Evolutionary conservation across 2,329 filamentous ascomycete species (phyloP).

Genomic region (Fusarium sp.): DNA sequence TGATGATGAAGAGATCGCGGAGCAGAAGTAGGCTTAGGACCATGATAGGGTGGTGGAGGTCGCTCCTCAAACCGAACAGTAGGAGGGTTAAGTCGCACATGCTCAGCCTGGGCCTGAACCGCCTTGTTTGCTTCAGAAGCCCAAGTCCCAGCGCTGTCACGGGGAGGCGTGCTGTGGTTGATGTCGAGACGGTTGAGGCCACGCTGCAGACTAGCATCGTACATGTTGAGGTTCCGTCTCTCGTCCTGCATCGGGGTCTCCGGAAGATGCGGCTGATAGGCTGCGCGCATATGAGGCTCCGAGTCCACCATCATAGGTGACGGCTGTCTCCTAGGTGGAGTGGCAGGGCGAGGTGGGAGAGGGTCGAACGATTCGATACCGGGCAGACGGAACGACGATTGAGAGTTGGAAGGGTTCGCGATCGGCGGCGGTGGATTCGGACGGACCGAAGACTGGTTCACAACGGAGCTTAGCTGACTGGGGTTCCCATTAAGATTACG

Average conservation of each 20-base stretch:
- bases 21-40: conserved; percentile 48
- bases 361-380: conserved; percentile 95
- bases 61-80: conserved; percentile 71
- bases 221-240: conserved; percentile 68
- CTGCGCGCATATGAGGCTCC: conserved; percentile 57
- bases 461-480: conserved; percentile 82
- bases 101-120: conserved; percentile 69
- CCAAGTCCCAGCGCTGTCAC: conserved; percentile 69
- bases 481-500: conserved; percentile 74
- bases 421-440: conserved; percentile 68
- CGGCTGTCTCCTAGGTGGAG: conserved; percentile 74
- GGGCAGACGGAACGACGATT: conserved; percentile 79
- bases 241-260: conserved; percentile 60
- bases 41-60: conserved; percentile 55
- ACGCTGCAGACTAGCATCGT: conserved; percentile 77
- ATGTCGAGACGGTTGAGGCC: conserved; percentile 79
- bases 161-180: conserved; percentile 64
- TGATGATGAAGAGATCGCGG: conserved; percentile 65
- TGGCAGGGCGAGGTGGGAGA: conserved; percentile 73
- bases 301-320: conserved; percentile 86
- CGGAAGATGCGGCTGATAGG: conserved; percentile 48
- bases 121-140: conserved; percentile 70
- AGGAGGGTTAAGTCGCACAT: conserved; percentile 61
- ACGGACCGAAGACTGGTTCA: conserved; percentile 75
- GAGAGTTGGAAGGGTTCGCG: conserved; percentile 64